Evolutionary conservation across 305 asterid genomes (phyloP).

Genomic region (Fraxinus angustifolia): DNA sequence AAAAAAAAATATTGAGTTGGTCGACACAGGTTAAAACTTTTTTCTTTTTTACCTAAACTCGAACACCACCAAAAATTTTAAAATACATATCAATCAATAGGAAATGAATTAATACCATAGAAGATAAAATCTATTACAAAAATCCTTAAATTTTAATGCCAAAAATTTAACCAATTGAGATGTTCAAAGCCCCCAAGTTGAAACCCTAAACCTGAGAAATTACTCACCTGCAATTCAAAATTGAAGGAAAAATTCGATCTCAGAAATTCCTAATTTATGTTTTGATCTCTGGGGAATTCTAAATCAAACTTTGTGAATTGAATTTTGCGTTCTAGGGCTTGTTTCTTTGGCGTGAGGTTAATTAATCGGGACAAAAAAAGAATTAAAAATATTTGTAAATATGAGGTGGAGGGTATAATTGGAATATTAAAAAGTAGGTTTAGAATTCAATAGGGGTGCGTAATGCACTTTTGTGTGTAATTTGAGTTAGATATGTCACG

Average conservation of each 20-base stretch:
- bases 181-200: slow-evolving; percentile 21
- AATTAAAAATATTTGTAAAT: slow-evolving; percentile 14
- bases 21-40: background rate
- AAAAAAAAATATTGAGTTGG: no score
- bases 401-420: slow-evolving; percentile 35
- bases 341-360: slow-evolving; percentile 40
- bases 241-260: slow-evolving; percentile 25
- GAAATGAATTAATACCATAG: slow-evolving; percentile 11
- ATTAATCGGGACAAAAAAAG: slow-evolving; percentile 29
- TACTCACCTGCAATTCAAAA: slow-evolving; percentile 47
- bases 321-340: slow-evolving; percentile 54
- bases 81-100: slow-evolving; percentile 19
- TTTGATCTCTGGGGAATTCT: slow-evolving; percentile 28
- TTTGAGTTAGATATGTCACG: no score
- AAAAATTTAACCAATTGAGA: slow-evolving; percentile 26
- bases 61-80: slow-evolving; percentile 13
- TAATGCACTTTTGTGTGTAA: slow-evolving; percentile 19
- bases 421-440: slow-evolving; percentile 28
- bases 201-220: slow-evolving; percentile 28
- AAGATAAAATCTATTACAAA: slow-evolving; percentile 19
- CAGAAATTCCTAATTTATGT: slow-evolving; percentile 26
- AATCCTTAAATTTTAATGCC: slow-evolving; percentile 38
- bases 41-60: slow-evolving; percentile 7
- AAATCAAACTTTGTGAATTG: slow-evolving; percentile 29
- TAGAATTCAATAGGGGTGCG: slow-evolving; percentile 29